Percentiles rank a stretch among this genome's conserved stretches.
Evolutionary conservation across 108 stramenopile genomes (phyloP).

Genomic region (Cyclotella atomus): DNA sequence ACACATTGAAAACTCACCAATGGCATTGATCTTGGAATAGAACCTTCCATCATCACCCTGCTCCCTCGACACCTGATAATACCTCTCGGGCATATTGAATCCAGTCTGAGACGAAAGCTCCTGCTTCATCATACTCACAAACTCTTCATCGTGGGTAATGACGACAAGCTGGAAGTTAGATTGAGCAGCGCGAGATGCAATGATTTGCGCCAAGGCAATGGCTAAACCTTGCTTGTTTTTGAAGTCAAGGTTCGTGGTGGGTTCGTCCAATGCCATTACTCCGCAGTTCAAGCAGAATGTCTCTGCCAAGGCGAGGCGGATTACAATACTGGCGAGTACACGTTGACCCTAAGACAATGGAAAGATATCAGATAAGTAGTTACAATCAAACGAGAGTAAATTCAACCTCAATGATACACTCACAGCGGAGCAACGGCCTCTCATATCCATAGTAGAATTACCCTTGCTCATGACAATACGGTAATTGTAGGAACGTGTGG

Average conservation of each 20-base stretch:
- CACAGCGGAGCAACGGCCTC: constrained; percentile 95
- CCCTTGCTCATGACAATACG: constrained; percentile 98
- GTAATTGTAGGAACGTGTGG: constrained; percentile 93
- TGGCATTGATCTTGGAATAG: constrained; percentile 85
- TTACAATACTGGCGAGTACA: constrained; percentile 96
- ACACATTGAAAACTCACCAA: constrained; percentile 29
- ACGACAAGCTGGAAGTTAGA: constrained; percentile 96
- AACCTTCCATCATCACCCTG: constrained; percentile 77
- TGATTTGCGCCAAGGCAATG: constrained; percentile 93
- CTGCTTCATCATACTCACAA: constrained; percentile 93
- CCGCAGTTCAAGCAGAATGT: constrained; percentile 98
- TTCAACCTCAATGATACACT: constrained; percentile 13
- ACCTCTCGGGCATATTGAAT: constrained; percentile 95
- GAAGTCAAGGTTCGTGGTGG: constrained; percentile 96
- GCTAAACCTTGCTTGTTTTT: constrained; percentile 94
- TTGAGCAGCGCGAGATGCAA: constrained; percentile 87
- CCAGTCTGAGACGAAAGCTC: constrained; percentile 85
- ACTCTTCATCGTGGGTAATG: constrained; percentile 99
- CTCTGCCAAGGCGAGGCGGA: constrained; percentile 98
- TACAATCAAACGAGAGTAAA: neutral
- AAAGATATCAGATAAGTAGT: constrained; percentile 57
- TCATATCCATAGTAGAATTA: constrained; percentile 92
- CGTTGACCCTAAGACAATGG: constrained; percentile 73
- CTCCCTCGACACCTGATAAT: constrained; percentile 92
- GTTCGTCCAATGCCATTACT: constrained; percentile 96